Base-by-base conservation (phyloP, 768 basidiomycete species). In the Kwoniella dejecticola region DNA sequence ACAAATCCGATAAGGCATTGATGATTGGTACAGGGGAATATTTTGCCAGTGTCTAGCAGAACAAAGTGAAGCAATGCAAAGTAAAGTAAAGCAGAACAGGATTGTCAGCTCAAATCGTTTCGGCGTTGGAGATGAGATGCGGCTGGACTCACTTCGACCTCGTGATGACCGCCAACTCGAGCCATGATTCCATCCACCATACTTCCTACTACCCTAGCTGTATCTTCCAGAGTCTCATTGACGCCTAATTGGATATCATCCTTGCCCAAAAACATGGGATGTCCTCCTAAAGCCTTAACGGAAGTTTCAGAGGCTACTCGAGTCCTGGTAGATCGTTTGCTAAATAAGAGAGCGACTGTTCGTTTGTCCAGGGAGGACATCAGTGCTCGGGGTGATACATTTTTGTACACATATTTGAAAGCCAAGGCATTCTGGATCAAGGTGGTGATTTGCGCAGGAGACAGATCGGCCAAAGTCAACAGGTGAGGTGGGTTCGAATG, bases 131-230 rank as follows among this genome's bases (percentile, higher is more conserved):
- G 50, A 21, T 17, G 26, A 5, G 26, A 31, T 2, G 33, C 13
- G 11, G 24, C 4, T 19, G 30, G 77, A n/a, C 84, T 44, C 55
- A 90, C 93, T 85, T 95, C 94, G 49, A 98, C 88, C 77, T 99
- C 96, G 1, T 83, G 82, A 79, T 99, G 96, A 27, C 85, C 88
- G 3, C 91, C 92, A 3, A 99, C 94, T 46, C 96, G 88, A 24
- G 96, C 95, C 81, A 98, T 95, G 57, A 98, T 90, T 13, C 94
- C 96, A 79, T 97, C 88, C 59, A 88, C 90, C 94, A 98, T 96
- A 3, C 90, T 89, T 2, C 90, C 89, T 63, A 98, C 86, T 10
- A 99, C 91, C 24, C 87, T 84, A 12, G 91, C 88, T 0, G 89
- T 86, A 80, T 99, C 96, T 40, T 89, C 82, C 3, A 86, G 77